Evolutionary conservation across 306 rosid genomes (phyloP), one percentile per base, ranked within the genome.

Genomic region (Inga laurina): DNA sequence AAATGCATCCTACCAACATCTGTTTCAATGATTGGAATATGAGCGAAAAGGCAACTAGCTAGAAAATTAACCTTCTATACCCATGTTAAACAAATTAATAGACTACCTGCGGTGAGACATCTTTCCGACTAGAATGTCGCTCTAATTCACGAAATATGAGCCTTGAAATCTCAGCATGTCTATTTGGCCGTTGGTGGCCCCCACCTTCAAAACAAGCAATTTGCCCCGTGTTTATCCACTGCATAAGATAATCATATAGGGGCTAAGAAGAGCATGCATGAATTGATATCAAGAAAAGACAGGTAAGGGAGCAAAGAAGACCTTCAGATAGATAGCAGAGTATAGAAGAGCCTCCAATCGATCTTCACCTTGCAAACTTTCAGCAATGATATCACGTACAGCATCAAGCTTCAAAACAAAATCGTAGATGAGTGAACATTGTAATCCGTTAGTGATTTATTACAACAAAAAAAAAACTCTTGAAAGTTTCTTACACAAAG

Each of bases 171-270:
- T 96, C 97, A 83, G 98, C 98, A 89, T 96, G 98, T 87, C 93
- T 94, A 77, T 94, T 94, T 39, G 99, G 99, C 54, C 99, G 92
- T 81, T 89, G 91, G 89, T 96, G 99, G 86, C 98, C 98, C 59
- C 99, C 99, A 88, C 51, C 99, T 89, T 96, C 99, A 87, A 92
- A 91, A 85, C 99, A 96, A 78, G 98, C 86, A 85, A 96, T 96
- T 83, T 96, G 99, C 71, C 99, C 99, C 32, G 94, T 96, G 88
- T 96, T 96, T 89, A 94, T 94, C 99, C 99, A 96, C 98, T 96
- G 94, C 91, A 90, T 69, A 84, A 85, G 80, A 82, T 79, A 56
- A 75, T 54, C 45, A 83, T 74, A 87, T 79, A 87, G 84, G 68
- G 66, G 76, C 30, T 83, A 45, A 79, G 81, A 84, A 76, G 62